phyloP scores from a whole-genome alignment of 1,139 yeast species.

The Blastobotrys illinoisensis region DNA sequence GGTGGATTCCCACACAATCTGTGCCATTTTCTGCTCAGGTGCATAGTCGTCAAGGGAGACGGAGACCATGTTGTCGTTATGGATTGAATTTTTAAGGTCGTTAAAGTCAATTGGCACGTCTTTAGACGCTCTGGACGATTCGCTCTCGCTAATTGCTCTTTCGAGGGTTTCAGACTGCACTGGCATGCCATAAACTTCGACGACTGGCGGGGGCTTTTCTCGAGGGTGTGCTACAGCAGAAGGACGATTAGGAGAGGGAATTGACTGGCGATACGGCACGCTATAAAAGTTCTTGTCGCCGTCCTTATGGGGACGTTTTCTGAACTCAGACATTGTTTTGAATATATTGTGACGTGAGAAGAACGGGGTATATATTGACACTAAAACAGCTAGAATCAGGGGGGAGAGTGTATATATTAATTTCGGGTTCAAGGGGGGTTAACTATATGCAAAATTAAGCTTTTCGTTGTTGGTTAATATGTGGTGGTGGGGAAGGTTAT shows the following conservation, averaged over 20 bases:
- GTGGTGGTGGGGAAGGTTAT: background rate
- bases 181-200: background rate
- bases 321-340: background rate
- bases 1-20: background rate
- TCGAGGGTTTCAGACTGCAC: background rate
- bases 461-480: background rate
- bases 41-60: background rate
- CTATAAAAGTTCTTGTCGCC: background rate
- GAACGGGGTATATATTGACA: background rate
- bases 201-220: background rate
- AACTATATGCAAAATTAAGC: background rate
- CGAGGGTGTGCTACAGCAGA: background rate
- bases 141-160: background rate
- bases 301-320: background rate
- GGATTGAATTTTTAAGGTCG: background rate
- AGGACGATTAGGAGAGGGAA: background rate
- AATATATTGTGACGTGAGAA: background rate
- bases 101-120: background rate
- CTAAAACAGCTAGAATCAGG: background rate
- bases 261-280: background rate
- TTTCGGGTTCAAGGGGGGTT: too few relatives aligned
- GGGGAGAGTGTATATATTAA: background rate
- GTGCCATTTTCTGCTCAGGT: background rate
- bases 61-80: background rate
- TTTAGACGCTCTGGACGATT: background rate